These are phyloP conservation scores for Wickerhamiella shivajii DNA, from an alignment of 805 yeast species.

Conservation along the genomic window DNA sequence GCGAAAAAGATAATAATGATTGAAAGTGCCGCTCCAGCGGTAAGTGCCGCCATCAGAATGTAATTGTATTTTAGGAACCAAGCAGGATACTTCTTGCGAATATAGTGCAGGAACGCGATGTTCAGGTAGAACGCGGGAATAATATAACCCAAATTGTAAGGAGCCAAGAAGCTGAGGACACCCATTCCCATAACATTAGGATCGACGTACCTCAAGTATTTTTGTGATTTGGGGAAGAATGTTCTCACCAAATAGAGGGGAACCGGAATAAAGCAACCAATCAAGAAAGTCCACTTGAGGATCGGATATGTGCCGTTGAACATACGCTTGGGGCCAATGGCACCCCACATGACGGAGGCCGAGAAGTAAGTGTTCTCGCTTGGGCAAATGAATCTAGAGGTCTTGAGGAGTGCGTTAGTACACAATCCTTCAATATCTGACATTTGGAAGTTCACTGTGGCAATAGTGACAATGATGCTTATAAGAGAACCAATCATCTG, in stretches of 20 bases:
- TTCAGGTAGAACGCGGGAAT: slow-evolving; percentile 12
- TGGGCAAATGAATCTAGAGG: slow-evolving; percentile 28
- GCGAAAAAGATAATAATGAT: slow-evolving; percentile 42
- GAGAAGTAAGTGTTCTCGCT: slow-evolving; percentile 31
- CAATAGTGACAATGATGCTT: slow-evolving; percentile 29
- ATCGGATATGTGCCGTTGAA: slow-evolving; percentile 42
- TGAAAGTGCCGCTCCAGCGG: slow-evolving; percentile 46
- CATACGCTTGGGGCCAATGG: slow-evolving; percentile 42
- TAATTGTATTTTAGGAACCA: slow-evolving; percentile 41
- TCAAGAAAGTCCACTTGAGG: slow-evolving; percentile 47
- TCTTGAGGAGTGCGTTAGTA: slow-evolving; percentile 26
- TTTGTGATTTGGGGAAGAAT: slow-evolving; percentile 14
- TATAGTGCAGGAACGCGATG: slow-evolving; percentile 11
- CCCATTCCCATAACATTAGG: slow-evolving; percentile 30
- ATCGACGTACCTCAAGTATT: slow-evolving; percentile 26
- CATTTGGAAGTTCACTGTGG: slow-evolving; percentile 31
- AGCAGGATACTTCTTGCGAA: slow-evolving; percentile 33
- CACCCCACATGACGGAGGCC: slow-evolving; percentile 44
- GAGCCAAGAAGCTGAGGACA: slow-evolving; percentile 12
- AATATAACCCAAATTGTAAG: slow-evolving; percentile 14
- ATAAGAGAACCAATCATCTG: slow-evolving; percentile 29
- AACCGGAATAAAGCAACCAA: slow-evolving; percentile 29
- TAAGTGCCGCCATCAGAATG: slow-evolving; percentile 41
- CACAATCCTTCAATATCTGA: slow-evolving; percentile 32
- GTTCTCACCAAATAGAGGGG: slow-evolving; percentile 13